Evolutionary conservation across 306 rosid species (phyloP), one percentile per base, ranked within the genome.

Genomic region (Quercus bicolor): DNA sequence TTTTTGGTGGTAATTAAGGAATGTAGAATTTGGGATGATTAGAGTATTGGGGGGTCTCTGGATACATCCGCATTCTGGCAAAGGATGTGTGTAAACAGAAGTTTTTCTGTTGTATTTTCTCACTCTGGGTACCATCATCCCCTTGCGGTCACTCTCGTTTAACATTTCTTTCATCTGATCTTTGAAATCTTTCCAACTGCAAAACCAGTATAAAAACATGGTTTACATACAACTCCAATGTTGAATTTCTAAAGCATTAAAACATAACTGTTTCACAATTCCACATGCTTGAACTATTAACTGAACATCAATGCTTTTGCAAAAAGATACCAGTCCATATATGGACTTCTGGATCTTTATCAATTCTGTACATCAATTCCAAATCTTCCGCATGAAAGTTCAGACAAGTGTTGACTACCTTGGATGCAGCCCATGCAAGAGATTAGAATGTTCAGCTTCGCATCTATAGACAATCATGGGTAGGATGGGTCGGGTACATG

Each of bases 61-160:
- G 43, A 93, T 83, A 86, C 99, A 96, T 77, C 97, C 85, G 77
- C 98, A 96, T 82, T 96, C 99, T 2, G 99, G 99, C 68, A 96
- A 87, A 11, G 99, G 99, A 86, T 89, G 93, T 1, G 88, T 82
- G 88, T 93, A 96, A 65, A 96, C 89, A 24, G 98, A 96, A 81
- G 98, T 93, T 88, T 96, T 96, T 85, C 97, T 77, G 84, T 92
- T 89, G 79, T 93, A 81, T 61, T 93, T 93, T 87, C 91, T 89
- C 61, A 91, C 93, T 87, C 99, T 86, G 4, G 97, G 99, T 82
- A 96, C 88, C 84, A 89, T 85, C 85, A 90, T 80, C 68, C 98
- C 99, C 83, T 96, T 96, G 68, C 96, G 93, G 73, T 93, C 98
- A 78, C 96, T 96, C 79, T 96, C 99, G 3, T 66, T 77, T 75